A percentile compares a stretch with the other conserved stretches of the same genome.
These are phyloP conservation scores for Ogataea pini DNA, from an alignment of 805 yeast species.

Conservation along the genomic window DNA sequence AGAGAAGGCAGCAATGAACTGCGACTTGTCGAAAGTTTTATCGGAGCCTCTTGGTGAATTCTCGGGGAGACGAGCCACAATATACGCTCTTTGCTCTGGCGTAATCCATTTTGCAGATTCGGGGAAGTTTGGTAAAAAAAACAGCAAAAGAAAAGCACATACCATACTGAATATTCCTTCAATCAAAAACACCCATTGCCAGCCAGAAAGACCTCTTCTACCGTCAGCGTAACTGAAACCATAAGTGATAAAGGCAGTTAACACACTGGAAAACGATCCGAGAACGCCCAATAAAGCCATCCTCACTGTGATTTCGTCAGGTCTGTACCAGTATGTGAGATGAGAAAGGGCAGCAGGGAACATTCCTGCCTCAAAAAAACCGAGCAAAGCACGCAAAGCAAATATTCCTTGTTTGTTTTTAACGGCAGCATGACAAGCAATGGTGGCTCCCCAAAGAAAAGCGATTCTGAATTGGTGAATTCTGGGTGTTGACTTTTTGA, in stretches of 20 bases:
- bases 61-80: conserved; percentile 8
- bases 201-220: conserved; percentile 51
- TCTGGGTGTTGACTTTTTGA: conserved; percentile 14
- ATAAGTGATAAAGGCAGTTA: conserved; percentile 56
- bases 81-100: conserved; percentile 6
- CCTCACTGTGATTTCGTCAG: conserved; percentile 57
- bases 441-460: conserved; percentile 30
- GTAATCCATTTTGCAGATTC: conserved; percentile 10
- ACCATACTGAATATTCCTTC: conserved; percentile 59
- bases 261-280: conserved; percentile 57
- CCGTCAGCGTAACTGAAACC: conserved; percentile 54
- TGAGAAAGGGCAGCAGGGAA: conserved; percentile 38
- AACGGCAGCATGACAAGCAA: conserved; percentile 22
- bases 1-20: conserved; percentile 1
- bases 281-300: conserved; percentile 62
- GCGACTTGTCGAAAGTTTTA: conserved; percentile 7
- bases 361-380: conserved; percentile 45
- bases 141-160: conserved; percentile 55
- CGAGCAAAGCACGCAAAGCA: conserved; percentile 41
- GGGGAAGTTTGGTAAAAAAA: conserved; percentile 58
- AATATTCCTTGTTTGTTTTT: conserved; percentile 45
- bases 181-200: conserved; percentile 70
- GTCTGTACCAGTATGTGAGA: conserved; percentile 53
- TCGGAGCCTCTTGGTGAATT: conserved; percentile 7
- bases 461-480: conserved; percentile 21